Percentiles rank a stretch among this genome's conserved stretches.
phyloP scores from a whole-genome alignment of 1,284 basidiomycete species.

The Ceratobasidium sp. region DNA sequence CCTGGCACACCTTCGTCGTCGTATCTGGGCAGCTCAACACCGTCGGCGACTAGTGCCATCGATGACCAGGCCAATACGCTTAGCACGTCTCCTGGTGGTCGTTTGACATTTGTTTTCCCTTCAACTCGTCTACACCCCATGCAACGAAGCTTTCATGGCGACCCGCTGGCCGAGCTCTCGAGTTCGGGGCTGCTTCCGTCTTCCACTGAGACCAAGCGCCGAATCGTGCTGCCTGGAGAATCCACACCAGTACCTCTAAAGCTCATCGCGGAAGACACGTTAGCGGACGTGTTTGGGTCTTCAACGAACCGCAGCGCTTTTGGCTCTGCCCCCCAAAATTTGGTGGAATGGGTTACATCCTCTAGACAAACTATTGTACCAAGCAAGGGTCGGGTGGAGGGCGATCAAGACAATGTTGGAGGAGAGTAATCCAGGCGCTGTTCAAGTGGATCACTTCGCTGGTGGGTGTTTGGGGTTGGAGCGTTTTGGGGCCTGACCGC shows the following conservation, averaged over 20 bases:
- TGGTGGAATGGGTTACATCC: constrained; percentile 2
- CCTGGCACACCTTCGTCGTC: neutral
- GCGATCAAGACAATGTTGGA: neutral
- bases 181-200: neutral
- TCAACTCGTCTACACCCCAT: neutral
- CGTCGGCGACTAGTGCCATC: neutral
- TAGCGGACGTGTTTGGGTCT: neutral
- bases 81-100: constrained; percentile 24
- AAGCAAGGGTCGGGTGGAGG: neutral
- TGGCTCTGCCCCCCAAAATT: neutral
- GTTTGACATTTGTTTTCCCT: constrained; percentile 29
- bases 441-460: neutral
- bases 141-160: neutral
- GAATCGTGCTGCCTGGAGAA: neutral
- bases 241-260: neutral
- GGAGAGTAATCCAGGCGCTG: neutral
- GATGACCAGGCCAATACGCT: constrained; percentile 4
- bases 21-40: neutral
- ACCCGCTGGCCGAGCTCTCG: neutral
- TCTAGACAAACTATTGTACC: neutral
- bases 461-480: neutral
- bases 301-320: neutral
- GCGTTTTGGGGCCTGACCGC: neutral
- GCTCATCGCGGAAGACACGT: constrained; percentile 20
- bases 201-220: neutral